Base-by-base conservation (phyloP, 441 rosid species). In the Brassica balearica region DNA sequence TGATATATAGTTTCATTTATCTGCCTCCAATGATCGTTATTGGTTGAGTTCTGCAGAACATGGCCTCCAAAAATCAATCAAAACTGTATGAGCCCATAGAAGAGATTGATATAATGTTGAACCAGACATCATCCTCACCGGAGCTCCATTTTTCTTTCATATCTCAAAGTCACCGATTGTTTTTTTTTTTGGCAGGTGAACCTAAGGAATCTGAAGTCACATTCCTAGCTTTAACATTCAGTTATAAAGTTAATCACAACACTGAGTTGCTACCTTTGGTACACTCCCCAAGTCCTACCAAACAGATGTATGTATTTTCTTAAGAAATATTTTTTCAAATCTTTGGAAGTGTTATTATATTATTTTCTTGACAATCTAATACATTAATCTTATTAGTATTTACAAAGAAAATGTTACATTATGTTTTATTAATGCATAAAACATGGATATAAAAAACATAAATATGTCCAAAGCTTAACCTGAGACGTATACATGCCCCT, bases 21-120 rank as follows among this genome's bases (percentile, higher is more conserved):
- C 53, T 41, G 29, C 59, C 34, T 14, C 53, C 38, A 17, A 61
- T 73, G 71, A 29, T 79, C 76, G 48, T 61, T 71, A 73, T 82
- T 41, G 75, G 67, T 32, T 32, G 36, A 5, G 5, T 32, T 32
- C 79, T 68, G 70, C 85, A 96, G 98, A 96, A 83, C 88, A 77
- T 93, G 85, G 84, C 92, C 82, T 82, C 96, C 17, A 92, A 88
- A 84, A 97, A 96, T 73, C 96, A 87, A 77, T 85, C 97, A 61
- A 84, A 83, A 80, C 81, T 90, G 77, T 91, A 90, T 29, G 96
- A 89, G 80, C 97, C 97, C 74, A 82, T 90, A 79, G 88, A 87
- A 74, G 98, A 92, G 87, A 85, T 93, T 36, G 99, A 95, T 86
- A 87, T 93, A 72, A 84, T 87, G 82, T 78, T 95, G 70, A 91